These are phyloP conservation scores for Cadophora sp. DNA, from an alignment of 2,329 filamentous ascomycete species.

Conservation along the genomic window DNA sequence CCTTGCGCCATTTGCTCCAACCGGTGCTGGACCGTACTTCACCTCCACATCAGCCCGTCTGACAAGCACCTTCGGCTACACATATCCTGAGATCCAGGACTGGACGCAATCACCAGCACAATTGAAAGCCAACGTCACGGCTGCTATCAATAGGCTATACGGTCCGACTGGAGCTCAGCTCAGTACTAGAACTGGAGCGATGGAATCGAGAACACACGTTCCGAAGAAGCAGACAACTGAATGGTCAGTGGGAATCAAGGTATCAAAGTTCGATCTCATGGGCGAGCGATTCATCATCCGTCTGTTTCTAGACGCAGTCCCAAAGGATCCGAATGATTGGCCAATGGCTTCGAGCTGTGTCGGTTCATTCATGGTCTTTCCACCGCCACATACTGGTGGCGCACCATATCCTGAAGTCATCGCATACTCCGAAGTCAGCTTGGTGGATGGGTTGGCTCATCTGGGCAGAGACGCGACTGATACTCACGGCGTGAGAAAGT, in stretches of 20 bases:
- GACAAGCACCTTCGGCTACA: slow-evolving; percentile 37
- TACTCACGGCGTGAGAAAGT: slow-evolving; percentile 25
- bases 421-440: slow-evolving; percentile 36
- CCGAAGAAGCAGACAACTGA: slow-evolving; percentile 23
- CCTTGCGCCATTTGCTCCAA: slow-evolving; percentile 36
- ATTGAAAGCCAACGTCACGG: slow-evolving; percentile 65
- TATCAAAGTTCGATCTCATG: slow-evolving; percentile 38
- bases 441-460: slow-evolving; percentile 26
- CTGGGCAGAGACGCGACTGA: slow-evolving; percentile 26
- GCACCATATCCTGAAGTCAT: slow-evolving; percentile 24
- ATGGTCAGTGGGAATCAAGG: slow-evolving; percentile 35
- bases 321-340: slow-evolving; percentile 35
- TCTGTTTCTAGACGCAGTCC: slow-evolving; percentile 37
- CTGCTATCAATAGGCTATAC: slow-evolving; percentile 64
- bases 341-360: slow-evolving; percentile 19
- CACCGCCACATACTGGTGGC: slow-evolving; percentile 25
- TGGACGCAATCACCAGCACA: slow-evolving; percentile 58
- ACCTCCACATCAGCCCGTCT: slow-evolving; percentile 30
- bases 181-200: slow-evolving; percentile 6
- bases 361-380: slow-evolving; percentile 37
- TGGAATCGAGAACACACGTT: background rate
- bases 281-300: slow-evolving; percentile 36
- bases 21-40: slow-evolving; percentile 40
- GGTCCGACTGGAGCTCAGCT: slow-evolving; percentile 23
- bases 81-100: slow-evolving; percentile 45